These are phyloP conservation scores for Massospora cicadina DNA, from an alignment of 371 early-diverging fungal species.

Conservation along the genomic window DNA sequence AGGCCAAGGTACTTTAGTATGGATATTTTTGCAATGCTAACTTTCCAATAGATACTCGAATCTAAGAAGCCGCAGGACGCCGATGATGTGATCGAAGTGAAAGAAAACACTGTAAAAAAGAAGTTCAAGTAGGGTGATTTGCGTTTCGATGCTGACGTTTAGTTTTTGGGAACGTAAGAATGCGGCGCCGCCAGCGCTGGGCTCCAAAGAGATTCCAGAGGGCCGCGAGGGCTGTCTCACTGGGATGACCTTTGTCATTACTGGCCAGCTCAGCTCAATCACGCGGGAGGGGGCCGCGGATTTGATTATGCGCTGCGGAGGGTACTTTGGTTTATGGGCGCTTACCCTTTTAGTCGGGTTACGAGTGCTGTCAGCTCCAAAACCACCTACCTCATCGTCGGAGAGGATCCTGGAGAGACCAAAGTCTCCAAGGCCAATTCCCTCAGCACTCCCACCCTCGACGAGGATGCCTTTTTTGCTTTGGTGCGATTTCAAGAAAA, in stretches of 20 bases:
- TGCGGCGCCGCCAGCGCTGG: constrained; percentile 40
- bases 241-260: constrained; percentile 80
- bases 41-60: no score
- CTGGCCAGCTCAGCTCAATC: constrained; percentile 68
- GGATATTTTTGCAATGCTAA: no score
- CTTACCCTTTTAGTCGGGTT: constrained; percentile 35
- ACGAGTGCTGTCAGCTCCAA: constrained; percentile 70
- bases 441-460: constrained; percentile 29
- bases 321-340: constrained; percentile 20
- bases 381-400: constrained; percentile 81
- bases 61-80: no score
- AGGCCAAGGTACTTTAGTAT: no score
- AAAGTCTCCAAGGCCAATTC: constrained; percentile 78
- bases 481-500: constrained; percentile 5
- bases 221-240: constrained; percentile 61
- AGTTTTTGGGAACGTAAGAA: background rate
- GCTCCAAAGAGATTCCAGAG: constrained; percentile 54
- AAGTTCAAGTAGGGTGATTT: constrained; percentile 4
- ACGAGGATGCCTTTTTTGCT: background rate
- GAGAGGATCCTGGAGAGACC: constrained; percentile 82
- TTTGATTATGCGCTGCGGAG: constrained; percentile 80
- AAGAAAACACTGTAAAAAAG: no score
- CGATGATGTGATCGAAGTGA: no score
- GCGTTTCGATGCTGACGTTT: background rate
- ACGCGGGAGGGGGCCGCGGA: constrained; percentile 58